Percentiles rank a stretch among this genome's conserved stretches.
These are phyloP conservation scores for Curvularia sp. DNA, from an alignment of 2,329 filamentous ascomycete genomes.

Conservation along the genomic window DNA sequence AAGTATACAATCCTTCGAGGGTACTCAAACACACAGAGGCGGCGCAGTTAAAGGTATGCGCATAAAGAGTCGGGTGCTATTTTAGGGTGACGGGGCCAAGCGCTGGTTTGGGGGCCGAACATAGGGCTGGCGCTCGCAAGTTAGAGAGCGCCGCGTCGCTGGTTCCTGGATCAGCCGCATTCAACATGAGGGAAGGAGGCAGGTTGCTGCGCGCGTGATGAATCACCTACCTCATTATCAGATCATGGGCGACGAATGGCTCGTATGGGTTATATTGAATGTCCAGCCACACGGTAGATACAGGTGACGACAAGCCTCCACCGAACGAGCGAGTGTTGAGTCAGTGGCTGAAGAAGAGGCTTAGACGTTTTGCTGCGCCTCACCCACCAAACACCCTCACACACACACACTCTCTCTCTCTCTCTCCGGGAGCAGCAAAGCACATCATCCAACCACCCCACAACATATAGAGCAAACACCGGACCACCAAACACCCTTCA, in stretches of 20 bases:
- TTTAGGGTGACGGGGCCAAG: conserved; percentile 17
- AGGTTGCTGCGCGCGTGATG: no score
- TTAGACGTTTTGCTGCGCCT: conserved; percentile 1
- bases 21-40: background rate
- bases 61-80: conserved; percentile 23
- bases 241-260: background rate
- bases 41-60: conserved; percentile 7
- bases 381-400: conserved; percentile 17
- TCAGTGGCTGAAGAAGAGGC: background rate
- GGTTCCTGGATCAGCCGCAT: conserved; percentile 11
- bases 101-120: conserved; percentile 1
- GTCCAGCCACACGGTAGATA: background rate
- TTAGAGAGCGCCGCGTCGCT: background rate
- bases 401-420: background rate
- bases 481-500: background rate
- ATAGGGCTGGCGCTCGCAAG: conserved; percentile 8
- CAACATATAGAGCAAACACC: background rate
- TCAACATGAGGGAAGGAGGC: background rate
- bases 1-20: conserved; percentile 2
- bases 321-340: background rate
- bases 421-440: no score
- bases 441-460: conserved; percentile 11
- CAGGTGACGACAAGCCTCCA: background rate
- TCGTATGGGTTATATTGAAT: background rate
- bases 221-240: no score